Evolutionary conservation across 345 rosid genomes (phyloP), one percentile per base, ranked within the genome.

Genomic region (Arabis alpina): DNA sequence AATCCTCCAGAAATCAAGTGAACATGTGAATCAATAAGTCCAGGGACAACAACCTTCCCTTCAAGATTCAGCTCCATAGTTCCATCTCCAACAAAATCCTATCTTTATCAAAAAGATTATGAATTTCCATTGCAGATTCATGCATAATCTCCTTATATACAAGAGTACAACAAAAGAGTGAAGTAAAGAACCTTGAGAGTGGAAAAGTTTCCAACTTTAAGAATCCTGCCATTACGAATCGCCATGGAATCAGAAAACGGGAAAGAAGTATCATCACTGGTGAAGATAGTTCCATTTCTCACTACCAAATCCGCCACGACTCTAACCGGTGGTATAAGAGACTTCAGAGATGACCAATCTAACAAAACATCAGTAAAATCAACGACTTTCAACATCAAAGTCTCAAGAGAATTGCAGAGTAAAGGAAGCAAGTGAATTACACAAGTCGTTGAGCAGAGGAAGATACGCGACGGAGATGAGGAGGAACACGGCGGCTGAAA

Each of bases 11-110:
- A 70, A 65, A 91, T 74, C 10, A 93, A 72, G 73, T 90, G 97
- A 52, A 91, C 94, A 64, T 93, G 98, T 47, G 98, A 93, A 81
- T 93, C 98, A 72, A 93, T 84, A 80, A 91, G 84, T 62, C 97
- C 98, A 43, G 97, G 93, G 66, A 93, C 87, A 61, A 93, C 87
- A 68, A 91, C 56, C 78, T 86, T 93, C 39, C 96, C 96, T 54
- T 81, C 84, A 45, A 91, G 76, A 81, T 93, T 79, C 84, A 91
- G 23, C 80, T 70, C 82, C 75, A 76, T 56, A 14, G 92, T 88
- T 43, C 73, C 86, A 75, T 68, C 65, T 66, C 87, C 92, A 1
- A 80, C 69, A 73, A 86, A 77, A 54, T 77, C 86, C 93, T 93
- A 82, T 48, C 60, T 74, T 60, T 68, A 59, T 53, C 11, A 4